Base-by-base conservation (phyloP, 2,329 filamentous ascomycete species). In the Fusarium praegraminearum region DNA sequence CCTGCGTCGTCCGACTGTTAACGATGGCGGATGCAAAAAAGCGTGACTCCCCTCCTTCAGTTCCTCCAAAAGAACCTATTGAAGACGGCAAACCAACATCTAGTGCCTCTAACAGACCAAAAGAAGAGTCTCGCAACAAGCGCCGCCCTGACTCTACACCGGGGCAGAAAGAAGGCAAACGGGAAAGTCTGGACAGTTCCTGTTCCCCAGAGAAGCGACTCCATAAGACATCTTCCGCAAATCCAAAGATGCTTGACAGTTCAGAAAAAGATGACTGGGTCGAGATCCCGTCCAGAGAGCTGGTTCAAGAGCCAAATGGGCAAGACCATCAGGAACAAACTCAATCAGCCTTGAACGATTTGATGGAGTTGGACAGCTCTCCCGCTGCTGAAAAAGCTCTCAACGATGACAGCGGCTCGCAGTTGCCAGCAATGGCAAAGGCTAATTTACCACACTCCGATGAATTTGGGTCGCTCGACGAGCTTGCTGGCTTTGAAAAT, bases 381-480 rank as follows among this genome's bases (percentile, higher is more conserved):
- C 28, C 44, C 32, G 22, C 46, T 33, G 36, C 36, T 11, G 43
- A 49, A 40, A 32, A 68, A 10, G 22, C 10, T 12, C 38, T 43
- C 28, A 20, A 50, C 41, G 60, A 72, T 55, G 54, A 59, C 10
- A 53, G 61, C 43, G 38, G 61, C 32, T 58, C 57, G 46, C 71
- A 69, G 47, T 30, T 24, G n/a, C 43, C 51, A 20, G 49, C 61
- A 28, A 44, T 47, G 16, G 51, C 26, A 24, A 64, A 51, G 45
- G 20, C 52, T 9, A 49, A n/a, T 28, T 53, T 65, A 11, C 40
- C 55, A 20, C 50, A 65, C 28, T 28, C 51, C 5, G 63, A 72
- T 32, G 69, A 71, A 16, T 67, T 70, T 20, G 62, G 70, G 41
- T 55, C 69, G 22, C 53, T 65, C n/a, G 69, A 73, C 26, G 67